Evolutionary conservation across 768 basidiomycete genomes (phyloP), one percentile per base, ranked within the genome.

Genomic region (Crepidotus variabilis): DNA sequence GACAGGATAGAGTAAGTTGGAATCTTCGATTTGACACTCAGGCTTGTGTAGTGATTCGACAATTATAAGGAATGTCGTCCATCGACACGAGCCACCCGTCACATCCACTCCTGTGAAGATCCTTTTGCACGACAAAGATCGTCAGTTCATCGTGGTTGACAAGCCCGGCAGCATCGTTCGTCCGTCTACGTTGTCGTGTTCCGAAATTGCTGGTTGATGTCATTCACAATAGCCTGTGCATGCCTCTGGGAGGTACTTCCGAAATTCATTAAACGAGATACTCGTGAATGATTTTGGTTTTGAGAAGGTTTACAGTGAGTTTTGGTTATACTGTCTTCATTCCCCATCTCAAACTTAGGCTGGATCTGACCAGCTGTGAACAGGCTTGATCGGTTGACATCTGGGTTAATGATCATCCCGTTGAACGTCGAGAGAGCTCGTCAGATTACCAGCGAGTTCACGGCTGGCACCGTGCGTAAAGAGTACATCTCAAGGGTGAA

Each of bases 71-170:
- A 97, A 98, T 65, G 81, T 95, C 13, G 92, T 95, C 13, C 93
- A 95, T 70, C 80, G 94, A n/a, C 97, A 99, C 67, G 97, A 99
- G 71, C 97, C 97, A 5, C 94, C 97, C 2, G 88, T 99, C 2
- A 87, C 94, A 1, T 84, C 88, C 1, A 88, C 79, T 3, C 90
- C 91, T 1, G 85, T 98, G 53, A 83, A 86, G 60, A 78, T 98
- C 35, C 71, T 98, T 2, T 77, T 86, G 51, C 84, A 87, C 56
- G 93, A 98, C 67, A 77, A 76, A 13, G 84, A 91, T 61, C 84
- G 87, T 21, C 81, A 88, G 60, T 94, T 96, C 58, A 83, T 98
- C 34, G 90, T 98, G 13, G 89, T 99, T 24, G 89, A 98, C 66
- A 99, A 99, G 77, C 96, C 96, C 2, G 96, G 96, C 33, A 91